These are phyloP conservation scores for Hyparrhenia diplandra DNA, from an alignment of 176 grass and related monocot genomes.

Conservation along the genomic window DNA sequence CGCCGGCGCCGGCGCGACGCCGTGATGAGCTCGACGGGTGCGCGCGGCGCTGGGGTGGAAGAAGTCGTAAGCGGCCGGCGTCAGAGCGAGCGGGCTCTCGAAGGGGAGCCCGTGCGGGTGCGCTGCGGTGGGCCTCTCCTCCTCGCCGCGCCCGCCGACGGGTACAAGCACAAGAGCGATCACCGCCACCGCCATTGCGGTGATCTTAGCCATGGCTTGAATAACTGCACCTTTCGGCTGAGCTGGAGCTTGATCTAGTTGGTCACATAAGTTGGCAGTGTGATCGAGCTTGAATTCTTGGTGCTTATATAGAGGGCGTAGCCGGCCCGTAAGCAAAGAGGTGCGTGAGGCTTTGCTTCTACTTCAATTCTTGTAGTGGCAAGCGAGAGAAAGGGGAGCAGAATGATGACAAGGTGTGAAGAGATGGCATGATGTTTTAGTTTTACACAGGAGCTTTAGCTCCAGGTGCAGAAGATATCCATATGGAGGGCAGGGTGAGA, in stretches of 20 bases:
- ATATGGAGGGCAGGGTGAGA: neutral
- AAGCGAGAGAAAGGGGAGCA: constrained; percentile 38
- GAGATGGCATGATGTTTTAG: constrained; percentile 51
- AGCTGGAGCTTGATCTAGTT: neutral
- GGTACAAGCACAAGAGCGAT: constrained; percentile 43
- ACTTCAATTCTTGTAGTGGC: constrained; percentile 48
- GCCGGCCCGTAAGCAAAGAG: too few relatives aligned
- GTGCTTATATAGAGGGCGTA: constrained; percentile 39
- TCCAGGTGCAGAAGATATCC: constrained; percentile 19
- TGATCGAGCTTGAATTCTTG: neutral
- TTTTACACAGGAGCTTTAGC: constrained; percentile 20
- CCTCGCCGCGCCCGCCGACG: constrained; percentile 29
- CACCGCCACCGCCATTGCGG: constrained; percentile 22
- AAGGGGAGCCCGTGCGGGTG: constrained; percentile 74
- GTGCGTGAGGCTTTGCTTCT: constrained; percentile 66
- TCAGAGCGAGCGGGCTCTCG: constrained; percentile 68
- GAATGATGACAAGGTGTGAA: constrained; percentile 60
- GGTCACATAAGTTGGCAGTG: constrained; percentile 7
- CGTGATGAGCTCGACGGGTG: neutral
- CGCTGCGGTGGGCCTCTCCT: constrained; percentile 29
- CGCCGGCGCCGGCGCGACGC: neutral
- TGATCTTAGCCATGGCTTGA: constrained; percentile 10
- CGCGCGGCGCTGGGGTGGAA: constrained; percentile 64
- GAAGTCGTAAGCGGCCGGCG: constrained; percentile 69
- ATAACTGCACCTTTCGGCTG: neutral